These are phyloP conservation scores for Colletotrichum euphorbiae DNA, from an alignment of 2,329 filamentous ascomycete species.

Conservation along the genomic window DNA sequence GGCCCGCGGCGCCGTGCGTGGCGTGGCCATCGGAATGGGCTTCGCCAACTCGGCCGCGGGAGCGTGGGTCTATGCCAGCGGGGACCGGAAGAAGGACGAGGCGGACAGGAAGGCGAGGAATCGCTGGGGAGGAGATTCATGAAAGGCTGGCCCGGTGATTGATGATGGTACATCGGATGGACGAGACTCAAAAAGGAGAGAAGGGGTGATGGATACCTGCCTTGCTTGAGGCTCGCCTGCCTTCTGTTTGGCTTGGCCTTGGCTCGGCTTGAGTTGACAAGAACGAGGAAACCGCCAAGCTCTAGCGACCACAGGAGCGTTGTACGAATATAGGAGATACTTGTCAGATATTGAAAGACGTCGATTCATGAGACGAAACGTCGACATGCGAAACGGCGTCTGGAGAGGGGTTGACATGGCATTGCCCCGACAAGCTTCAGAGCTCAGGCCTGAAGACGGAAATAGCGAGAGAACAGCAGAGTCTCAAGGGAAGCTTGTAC, in stretches of 20 bases:
- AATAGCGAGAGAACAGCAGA: not conserved
- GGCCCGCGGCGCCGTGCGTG: conserved; percentile 63
- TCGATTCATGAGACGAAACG: conserved; percentile 26
- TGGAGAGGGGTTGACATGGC: conserved; percentile 9
- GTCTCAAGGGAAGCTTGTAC: not conserved
- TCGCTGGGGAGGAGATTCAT: conserved; percentile 57
- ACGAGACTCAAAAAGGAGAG: not conserved
- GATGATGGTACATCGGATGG: not conserved
- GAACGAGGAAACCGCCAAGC: conserved; percentile 10
- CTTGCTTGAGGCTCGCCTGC: not conserved
- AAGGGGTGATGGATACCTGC: not conserved
- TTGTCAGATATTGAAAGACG: conserved; percentile 9
- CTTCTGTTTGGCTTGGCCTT: conserved; percentile 6
- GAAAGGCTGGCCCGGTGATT: conserved; percentile 22
- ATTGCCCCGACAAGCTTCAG: conserved; percentile 8
- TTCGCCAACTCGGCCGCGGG: conserved; percentile 61
- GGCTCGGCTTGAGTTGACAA: conserved; percentile 14
- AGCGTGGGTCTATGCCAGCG: conserved; percentile 64
- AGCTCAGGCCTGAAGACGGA: not conserved
- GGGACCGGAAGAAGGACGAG: conserved; percentile 63
- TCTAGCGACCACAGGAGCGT: not conserved
- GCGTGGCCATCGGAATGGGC: conserved; percentile 62
- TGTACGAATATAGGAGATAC: conserved; percentile 5
- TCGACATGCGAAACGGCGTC: conserved; percentile 11
- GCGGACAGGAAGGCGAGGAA: conserved; percentile 61